A percentile compares a stretch with the other conserved stretches of the same genome.
phyloP scores from a whole-genome alignment of 2,329 filamentous ascomycete species.

The Penicillium nordicum region DNA sequence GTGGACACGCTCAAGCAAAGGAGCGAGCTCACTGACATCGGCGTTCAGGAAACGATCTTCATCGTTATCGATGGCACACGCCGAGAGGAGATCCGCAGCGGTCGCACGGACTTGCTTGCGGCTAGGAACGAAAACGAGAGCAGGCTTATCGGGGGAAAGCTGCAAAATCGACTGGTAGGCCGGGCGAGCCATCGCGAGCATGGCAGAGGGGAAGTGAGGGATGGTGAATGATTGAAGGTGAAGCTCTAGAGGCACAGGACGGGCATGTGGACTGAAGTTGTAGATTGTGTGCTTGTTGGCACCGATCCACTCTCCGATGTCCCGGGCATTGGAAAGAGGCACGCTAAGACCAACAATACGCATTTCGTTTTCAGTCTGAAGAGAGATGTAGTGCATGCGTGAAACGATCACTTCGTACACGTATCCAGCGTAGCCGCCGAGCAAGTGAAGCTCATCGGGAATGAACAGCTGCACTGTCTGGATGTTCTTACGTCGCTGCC shows the following conservation, averaged over 20 bases:
- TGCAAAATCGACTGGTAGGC: slow-evolving; percentile 85
- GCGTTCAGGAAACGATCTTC: slow-evolving; percentile 92
- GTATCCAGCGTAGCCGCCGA: slow-evolving; percentile 81
- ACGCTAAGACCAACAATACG: slow-evolving; percentile 88
- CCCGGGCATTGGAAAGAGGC: slow-evolving; percentile 85
- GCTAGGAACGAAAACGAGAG: slow-evolving; percentile 86
- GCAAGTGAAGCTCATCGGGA: slow-evolving; percentile 89
- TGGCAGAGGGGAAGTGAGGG: slow-evolving; percentile 94
- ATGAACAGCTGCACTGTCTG: slow-evolving; percentile 88
- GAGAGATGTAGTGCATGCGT: slow-evolving; percentile 92
- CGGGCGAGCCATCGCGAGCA: slow-evolving; percentile 97
- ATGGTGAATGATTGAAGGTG: slow-evolving; percentile 95
- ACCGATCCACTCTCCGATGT: slow-evolving; percentile 96
- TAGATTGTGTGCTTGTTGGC: slow-evolving; percentile 97
- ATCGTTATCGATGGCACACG: slow-evolving; percentile 81
- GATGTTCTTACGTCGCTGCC: slow-evolving; percentile 94
- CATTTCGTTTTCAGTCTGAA: slow-evolving; percentile 78
- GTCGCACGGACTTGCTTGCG: slow-evolving; percentile 89
- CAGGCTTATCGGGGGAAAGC: slow-evolving; percentile 82
- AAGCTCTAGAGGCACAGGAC: slow-evolving; percentile 84
- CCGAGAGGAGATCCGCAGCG: slow-evolving; percentile 80
- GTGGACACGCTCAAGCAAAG: slow-evolving; percentile 76
- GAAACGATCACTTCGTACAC: slow-evolving; percentile 97
- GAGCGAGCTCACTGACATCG: slow-evolving; percentile 74
- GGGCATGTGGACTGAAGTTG: slow-evolving; percentile 93